Percentiles rank a stretch among this genome's conserved stretches.
phyloP scores from a whole-genome alignment of 352 stramenopile species.

The Phytopythium kandeliae region DNA sequence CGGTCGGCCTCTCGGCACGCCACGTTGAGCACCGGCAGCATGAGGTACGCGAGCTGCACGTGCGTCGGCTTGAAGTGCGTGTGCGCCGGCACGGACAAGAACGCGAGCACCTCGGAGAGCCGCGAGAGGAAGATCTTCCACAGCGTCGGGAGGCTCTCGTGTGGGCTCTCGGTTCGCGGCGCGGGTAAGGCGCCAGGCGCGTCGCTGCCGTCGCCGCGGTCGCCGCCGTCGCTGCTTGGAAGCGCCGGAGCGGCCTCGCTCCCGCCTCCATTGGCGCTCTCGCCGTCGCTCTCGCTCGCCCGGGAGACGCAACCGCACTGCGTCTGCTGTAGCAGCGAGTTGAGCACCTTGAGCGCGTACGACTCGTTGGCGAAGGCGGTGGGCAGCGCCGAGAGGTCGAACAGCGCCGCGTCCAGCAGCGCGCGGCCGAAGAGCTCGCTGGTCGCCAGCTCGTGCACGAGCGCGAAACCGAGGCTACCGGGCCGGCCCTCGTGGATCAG shows the following conservation, averaged over 20 bases:
- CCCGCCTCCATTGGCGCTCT: conserved; percentile 47
- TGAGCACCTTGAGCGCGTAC: conserved; percentile 69
- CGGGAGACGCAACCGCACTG: conserved; percentile 75
- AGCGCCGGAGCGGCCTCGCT: not conserved
- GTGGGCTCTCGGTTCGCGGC: conserved; percentile 46
- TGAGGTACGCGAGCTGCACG: conserved; percentile 67
- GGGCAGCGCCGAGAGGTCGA: conserved; percentile 42
- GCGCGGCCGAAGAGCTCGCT: conserved; percentile 19
- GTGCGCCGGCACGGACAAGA: conserved; percentile 18
- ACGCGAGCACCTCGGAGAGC: conserved; percentile 31
- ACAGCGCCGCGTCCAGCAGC: conserved; percentile 37
- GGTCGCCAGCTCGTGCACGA: conserved; percentile 35
- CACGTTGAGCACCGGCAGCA: conserved; percentile 72
- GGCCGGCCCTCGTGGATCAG: conserved; percentile 66
- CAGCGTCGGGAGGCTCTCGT: conserved; percentile 51
- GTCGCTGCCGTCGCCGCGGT: too few species aligned
- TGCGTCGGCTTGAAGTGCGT: conserved; percentile 52
- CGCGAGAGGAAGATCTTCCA: conserved; percentile 52
- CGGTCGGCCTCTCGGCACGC: conserved; percentile 53
- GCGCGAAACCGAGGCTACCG: conserved; percentile 45
- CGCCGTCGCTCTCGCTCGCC: too few species aligned
- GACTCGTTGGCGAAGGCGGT: conserved; percentile 68
- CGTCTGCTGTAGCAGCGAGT: conserved; percentile 62
- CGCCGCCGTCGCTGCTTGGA: not conserved
- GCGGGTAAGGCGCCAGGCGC: too few species aligned